Percentiles rank a stretch among this genome's conserved stretches.
phyloP scores from a whole-genome alignment of 75 land plant genomes.

The Sequoia sempervirens region DNA sequence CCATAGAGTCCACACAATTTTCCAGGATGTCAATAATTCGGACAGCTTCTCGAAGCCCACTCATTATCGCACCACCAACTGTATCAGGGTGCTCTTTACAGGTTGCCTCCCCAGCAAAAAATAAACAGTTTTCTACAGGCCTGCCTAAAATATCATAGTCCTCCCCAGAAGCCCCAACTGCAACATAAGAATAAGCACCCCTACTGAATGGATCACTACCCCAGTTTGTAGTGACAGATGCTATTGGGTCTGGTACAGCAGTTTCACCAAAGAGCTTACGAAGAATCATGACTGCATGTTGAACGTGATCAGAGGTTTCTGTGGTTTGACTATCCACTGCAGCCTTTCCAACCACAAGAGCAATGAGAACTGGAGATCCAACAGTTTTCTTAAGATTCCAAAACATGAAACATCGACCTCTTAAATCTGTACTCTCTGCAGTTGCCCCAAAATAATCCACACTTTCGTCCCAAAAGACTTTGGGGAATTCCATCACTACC shows the following conservation, averaged over 20 bases:
- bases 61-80: conserved; percentile 98
- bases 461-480: conserved; percentile 90
- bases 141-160: conserved; percentile 91
- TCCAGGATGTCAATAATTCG: conserved; percentile 77
- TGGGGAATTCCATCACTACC: conserved; percentile 82
- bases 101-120: conserved; percentile 99
- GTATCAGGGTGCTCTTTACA: conserved; percentile 99
- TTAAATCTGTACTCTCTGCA: conserved; percentile 64
- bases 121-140: conserved; percentile 88
- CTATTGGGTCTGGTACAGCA: conserved; percentile 80
- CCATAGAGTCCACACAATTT: conserved; percentile 67
- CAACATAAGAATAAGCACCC: conserved; percentile 98
- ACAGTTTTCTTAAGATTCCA: conserved; percentile 94
- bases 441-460: conserved; percentile 98
- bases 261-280: conserved; percentile 81
- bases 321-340: conserved; percentile 67
- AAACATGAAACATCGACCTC: conserved; percentile 97
- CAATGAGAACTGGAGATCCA: conserved; percentile 93
- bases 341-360: conserved; percentile 92
- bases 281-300: conserved; percentile 70
- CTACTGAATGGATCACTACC: conserved; percentile 82
- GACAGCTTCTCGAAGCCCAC: conserved; percentile 93
- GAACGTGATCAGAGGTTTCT: conserved; percentile 62
- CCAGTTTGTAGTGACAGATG: conserved; percentile 91
- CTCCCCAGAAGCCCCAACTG: conserved; percentile 70